These are phyloP conservation scores for Mrakia blollopis DNA, from an alignment of 768 basidiomycete species.

Conservation along the genomic window DNA sequence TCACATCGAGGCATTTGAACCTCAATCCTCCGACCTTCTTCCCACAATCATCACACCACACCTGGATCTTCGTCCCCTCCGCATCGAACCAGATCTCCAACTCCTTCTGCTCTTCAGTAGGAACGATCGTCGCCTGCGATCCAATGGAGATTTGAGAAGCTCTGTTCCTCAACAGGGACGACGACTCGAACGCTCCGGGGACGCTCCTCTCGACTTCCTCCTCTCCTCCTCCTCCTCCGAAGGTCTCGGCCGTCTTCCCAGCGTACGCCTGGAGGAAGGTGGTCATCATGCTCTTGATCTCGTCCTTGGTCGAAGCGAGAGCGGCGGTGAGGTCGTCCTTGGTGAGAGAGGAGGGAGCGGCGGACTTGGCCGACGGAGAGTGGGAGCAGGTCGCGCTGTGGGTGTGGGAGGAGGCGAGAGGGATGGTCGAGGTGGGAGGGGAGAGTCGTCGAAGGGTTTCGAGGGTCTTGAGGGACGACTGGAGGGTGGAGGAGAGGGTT, in stretches of 20 bases:
- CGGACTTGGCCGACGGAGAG: not conserved
- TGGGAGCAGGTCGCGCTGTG: not conserved
- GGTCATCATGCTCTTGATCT: slow-evolving; percentile 48
- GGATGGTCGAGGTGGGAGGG: slow-evolving; percentile 12
- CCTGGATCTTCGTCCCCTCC: slow-evolving; percentile 29
- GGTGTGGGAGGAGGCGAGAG: slow-evolving; percentile 8
- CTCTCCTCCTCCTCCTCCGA: slow-evolving; percentile 45
- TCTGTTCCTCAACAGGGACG: not conserved
- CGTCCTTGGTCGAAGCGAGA: slow-evolving; percentile 14
- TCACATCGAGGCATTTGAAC: slow-evolving; percentile 38
- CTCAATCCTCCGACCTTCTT: slow-evolving; percentile 38
- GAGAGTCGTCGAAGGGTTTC: slow-evolving; percentile 17
- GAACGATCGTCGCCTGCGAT: not conserved
- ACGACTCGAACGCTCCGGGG: not conserved
- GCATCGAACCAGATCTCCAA: slow-evolving; percentile 20
- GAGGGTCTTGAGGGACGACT: slow-evolving; percentile 22
- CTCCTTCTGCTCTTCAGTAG: not conserved
- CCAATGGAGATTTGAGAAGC: too few species aligned
- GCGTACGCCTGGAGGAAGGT: slow-evolving; percentile 58
- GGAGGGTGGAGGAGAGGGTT: slow-evolving; percentile 14
- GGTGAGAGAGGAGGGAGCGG: not conserved
- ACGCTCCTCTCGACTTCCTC: not conserved
- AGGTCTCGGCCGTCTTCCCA: slow-evolving; percentile 47
- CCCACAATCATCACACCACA: slow-evolving; percentile 42
- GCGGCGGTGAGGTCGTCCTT: slow-evolving; percentile 11